These are phyloP conservation scores for Oehlia diaphana DNA, from an alignment of 192 early-diverging fungal species.

Conservation along the genomic window DNA sequence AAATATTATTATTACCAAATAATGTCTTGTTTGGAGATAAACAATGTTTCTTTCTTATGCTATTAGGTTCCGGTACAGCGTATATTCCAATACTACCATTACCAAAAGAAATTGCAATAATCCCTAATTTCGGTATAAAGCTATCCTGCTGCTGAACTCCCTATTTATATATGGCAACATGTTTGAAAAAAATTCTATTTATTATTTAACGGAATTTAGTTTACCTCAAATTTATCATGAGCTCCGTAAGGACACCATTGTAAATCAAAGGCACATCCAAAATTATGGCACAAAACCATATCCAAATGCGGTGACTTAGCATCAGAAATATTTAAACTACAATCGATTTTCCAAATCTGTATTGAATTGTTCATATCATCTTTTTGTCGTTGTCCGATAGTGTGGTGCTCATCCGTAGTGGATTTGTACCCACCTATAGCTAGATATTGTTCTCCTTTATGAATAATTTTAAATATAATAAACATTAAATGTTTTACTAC, in stretches of 20 bases:
- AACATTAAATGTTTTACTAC: too few species aligned
- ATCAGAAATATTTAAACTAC: not conserved
- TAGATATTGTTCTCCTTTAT: constrained; percentile 34
- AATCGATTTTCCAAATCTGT: constrained; percentile 44
- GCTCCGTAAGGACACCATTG: constrained; percentile 50
- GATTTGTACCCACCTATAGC: constrained; percentile 40
- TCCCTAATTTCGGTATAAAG: constrained; percentile 36
- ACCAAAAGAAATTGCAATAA: constrained; percentile 38
- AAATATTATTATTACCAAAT: constrained; percentile 4
- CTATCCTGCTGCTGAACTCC: not conserved
- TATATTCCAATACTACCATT: constrained; percentile 35
- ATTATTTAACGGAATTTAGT: not conserved
- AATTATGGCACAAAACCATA: constrained; percentile 44
- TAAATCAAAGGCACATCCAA: constrained; percentile 34
- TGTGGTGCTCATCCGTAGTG: constrained; percentile 28
- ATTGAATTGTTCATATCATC: constrained; percentile 32
- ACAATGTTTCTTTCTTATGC: constrained; percentile 5
- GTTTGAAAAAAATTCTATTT: not conserved
- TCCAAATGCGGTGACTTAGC: constrained; percentile 31
- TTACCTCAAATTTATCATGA: constrained; percentile 30
- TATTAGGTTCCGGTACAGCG: constrained; percentile 39
- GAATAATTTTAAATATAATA: not conserved
- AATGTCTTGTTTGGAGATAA: not conserved
- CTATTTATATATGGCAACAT: not conserved
- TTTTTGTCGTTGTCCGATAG: constrained; percentile 25